phyloP scores from a whole-genome alignment of 257 asterid genomes.

The Coffea canephora region DNA sequence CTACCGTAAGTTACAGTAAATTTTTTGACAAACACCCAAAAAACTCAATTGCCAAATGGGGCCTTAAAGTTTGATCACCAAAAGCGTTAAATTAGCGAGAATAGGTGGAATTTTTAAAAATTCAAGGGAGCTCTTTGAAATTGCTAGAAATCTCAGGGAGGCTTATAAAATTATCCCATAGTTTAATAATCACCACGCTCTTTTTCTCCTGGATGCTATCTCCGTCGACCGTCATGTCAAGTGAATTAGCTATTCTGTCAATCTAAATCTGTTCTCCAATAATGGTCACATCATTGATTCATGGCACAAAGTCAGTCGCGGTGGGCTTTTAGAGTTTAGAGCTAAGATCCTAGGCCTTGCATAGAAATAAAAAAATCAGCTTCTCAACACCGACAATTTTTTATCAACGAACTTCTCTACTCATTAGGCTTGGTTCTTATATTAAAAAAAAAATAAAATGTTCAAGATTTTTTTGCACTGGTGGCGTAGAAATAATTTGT shows the following conservation, averaged over 20 bases:
- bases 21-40: no score
- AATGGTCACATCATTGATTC: background rate
- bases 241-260: background rate
- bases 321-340: no score
- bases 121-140: no score
- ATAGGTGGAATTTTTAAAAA: no score
- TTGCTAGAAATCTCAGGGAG: no score
- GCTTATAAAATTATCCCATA: no score
- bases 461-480: background rate
- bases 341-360: background rate
- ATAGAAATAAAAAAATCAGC: background rate
- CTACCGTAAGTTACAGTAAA: no score
- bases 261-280: background rate
- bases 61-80: no score
- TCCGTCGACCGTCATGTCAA: background rate
- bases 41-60: no score
- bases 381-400: conserved; percentile 4
- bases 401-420: background rate
- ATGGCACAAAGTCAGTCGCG: background rate
- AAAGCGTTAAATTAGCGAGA: no score
- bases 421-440: background rate
- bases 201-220: background rate
- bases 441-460: no score
- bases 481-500: background rate
- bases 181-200: background rate